Evolutionary conservation across 805 yeast genomes (phyloP).

Genomic region (Yarrowia osloensis): DNA sequence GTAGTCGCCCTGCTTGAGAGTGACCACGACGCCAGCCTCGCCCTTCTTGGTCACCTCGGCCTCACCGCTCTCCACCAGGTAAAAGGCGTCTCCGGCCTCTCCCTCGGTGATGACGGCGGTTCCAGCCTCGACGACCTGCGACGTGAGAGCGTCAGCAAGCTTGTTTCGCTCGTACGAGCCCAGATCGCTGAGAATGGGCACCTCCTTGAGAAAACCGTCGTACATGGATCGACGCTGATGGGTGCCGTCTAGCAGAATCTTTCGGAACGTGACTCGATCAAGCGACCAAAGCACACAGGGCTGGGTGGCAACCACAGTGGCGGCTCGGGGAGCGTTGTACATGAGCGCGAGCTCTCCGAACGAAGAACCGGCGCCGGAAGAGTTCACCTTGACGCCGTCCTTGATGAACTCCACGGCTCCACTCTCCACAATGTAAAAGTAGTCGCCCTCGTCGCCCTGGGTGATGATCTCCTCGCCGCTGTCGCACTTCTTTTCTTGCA

Average conservation of each 20-base stretch:
- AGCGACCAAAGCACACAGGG: constrained; percentile 86
- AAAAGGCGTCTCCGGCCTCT: constrained; percentile 76
- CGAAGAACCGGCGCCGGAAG: constrained; percentile 82
- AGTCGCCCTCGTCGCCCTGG: constrained; percentile 96
- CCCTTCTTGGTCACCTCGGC: constrained; percentile 71
- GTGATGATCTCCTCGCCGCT: constrained; percentile 68
- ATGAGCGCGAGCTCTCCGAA: constrained; percentile 97
- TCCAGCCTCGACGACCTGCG: constrained; percentile 71
- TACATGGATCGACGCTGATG: constrained; percentile 87
- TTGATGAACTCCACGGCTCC: constrained; percentile 84
- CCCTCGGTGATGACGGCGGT: constrained; percentile 82
- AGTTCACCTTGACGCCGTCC: constrained; percentile 66
- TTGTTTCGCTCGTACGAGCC: constrained; percentile 82
- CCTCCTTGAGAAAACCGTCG: constrained; percentile 83
- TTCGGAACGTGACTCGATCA: constrained; percentile 89
- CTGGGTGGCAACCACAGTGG: constrained; percentile 76
- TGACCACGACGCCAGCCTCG: constrained; percentile 57
- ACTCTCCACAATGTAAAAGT: constrained; percentile 78
- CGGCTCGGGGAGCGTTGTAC: constrained; percentile 98
- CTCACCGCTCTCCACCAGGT: constrained; percentile 74
- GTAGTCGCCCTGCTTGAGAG: constrained; percentile 78
- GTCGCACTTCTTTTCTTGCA: constrained; percentile 66
- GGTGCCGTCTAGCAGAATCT: constrained; percentile 87
- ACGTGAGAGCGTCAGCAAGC: constrained; percentile 90
- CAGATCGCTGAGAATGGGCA: constrained; percentile 74